phyloP scores from a whole-genome alignment of 140 eudicot species.

The Bidens hawaiensis region DNA sequence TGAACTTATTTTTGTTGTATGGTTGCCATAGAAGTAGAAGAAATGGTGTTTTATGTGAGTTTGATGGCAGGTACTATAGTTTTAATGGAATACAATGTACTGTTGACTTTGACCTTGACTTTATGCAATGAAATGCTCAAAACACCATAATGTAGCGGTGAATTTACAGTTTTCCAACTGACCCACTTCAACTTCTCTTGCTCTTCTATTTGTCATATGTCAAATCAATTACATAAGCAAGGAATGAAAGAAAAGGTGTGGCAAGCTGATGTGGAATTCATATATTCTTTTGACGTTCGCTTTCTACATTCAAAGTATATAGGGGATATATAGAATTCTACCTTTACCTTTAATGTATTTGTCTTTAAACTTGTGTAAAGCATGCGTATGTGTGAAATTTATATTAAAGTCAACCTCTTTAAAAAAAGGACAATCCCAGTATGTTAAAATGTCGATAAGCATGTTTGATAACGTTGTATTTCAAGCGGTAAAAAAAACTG shows the following conservation, averaged over 20 bases:
- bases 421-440: too few relatives aligned
- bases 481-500: too few relatives aligned
- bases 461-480: too few relatives aligned
- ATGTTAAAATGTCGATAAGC: too few relatives aligned
- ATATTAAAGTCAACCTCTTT: too few relatives aligned
- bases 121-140: neutral
- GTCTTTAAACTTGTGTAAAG: neutral
- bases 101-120: neutral
- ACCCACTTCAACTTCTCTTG: neutral
- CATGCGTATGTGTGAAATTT: neutral
- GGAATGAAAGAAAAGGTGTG: too few relatives aligned
- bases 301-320: too few relatives aligned
- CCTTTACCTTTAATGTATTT: too few relatives aligned
- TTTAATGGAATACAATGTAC: neutral
- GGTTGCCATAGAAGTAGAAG: slow-evolving; percentile 10
- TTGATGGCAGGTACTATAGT: neutral
- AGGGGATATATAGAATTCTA: too few relatives aligned
- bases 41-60: slow-evolving; percentile 6
- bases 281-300: too few relatives aligned
- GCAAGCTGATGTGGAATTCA: too few relatives aligned
- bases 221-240: too few relatives aligned
- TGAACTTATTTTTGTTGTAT: slow-evolving; percentile 1
- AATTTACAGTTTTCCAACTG: neutral
- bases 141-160: neutral
- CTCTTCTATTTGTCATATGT: neutral